Evolutionary conservation across 164 flowering plant genomes (phyloP).

Genomic region (Vitis cinerea): DNA sequence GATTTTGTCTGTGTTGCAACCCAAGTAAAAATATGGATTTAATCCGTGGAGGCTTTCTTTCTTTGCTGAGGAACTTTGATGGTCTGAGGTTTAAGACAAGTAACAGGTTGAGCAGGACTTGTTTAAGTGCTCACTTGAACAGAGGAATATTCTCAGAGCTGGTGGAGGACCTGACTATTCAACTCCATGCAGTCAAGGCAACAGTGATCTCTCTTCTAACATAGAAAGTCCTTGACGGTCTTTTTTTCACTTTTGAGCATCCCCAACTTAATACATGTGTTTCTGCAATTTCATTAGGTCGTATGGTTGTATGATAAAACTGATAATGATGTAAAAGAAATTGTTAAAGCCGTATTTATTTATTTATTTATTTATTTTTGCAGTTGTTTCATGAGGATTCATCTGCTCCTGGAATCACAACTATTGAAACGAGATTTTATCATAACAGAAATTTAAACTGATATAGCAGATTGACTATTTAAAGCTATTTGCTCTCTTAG

Average conservation of each 20-base stretch:
- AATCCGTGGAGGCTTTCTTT: not conserved
- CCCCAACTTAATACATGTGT: not conserved
- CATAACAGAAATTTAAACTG: too few relatives aligned
- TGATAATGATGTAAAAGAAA: too few relatives aligned
- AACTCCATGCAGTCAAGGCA: not conserved
- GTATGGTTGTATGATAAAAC: too few relatives aligned
- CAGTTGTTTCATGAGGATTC: too few relatives aligned
- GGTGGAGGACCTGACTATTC: not conserved
- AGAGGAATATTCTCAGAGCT: not conserved
- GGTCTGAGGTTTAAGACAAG: not conserved
- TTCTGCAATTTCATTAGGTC: too few relatives aligned
- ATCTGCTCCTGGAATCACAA: too few relatives aligned
- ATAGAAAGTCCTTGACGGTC: too few relatives aligned
- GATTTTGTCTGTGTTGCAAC: not conserved
- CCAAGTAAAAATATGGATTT: not conserved
- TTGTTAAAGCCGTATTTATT: not conserved
- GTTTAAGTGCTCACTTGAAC: not conserved
- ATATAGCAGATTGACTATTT: not conserved
- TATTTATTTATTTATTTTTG: not conserved
- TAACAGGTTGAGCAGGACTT: not conserved
- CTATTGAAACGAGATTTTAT: too few relatives aligned
- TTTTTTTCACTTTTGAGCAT: not conserved
- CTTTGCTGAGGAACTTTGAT: not conserved
- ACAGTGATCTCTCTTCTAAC: not conserved
- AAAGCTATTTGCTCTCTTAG: not conserved